Percentiles rank a stretch among this genome's conserved stretches.
phyloP scores from a whole-genome alignment of 2,329 filamentous ascomycete species.

The Reticulascus tulasneorum region DNA sequence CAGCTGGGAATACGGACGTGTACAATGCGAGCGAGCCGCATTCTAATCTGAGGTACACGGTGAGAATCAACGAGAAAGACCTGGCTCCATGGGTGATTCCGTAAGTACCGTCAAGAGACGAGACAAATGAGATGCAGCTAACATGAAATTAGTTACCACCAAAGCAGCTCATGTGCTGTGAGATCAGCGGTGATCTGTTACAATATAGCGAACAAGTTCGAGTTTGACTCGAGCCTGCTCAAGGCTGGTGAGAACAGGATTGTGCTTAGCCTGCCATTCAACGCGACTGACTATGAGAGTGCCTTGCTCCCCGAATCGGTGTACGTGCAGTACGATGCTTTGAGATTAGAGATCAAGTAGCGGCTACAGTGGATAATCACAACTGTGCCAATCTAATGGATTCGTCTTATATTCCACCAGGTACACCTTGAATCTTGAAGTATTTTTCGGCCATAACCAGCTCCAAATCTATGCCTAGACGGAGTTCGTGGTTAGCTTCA shows the following conservation, averaged over 20 bases:
- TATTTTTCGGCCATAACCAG: too few species aligned
- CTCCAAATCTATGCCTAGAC: too few species aligned
- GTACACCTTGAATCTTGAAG: too few species aligned
- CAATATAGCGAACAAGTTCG: slow-evolving; percentile 52
- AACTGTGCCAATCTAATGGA: too few species aligned
- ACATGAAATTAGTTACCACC: slow-evolving; percentile 39
- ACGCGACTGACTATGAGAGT: slow-evolving; percentile 52
- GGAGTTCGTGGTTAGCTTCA: too few species aligned
- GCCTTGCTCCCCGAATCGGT: slow-evolving; percentile 47
- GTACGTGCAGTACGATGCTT: slow-evolving; percentile 60
- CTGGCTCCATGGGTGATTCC: slow-evolving; percentile 50
- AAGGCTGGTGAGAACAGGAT: slow-evolving; percentile 46
- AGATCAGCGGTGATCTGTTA: slow-evolving; percentile 57
- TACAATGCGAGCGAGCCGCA: slow-evolving; percentile 48
- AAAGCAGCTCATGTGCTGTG: slow-evolving; percentile 54
- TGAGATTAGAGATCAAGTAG: slow-evolving; percentile 50
- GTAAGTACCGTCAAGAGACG: slow-evolving; percentile 29
- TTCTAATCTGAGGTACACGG: slow-evolving; percentile 43
- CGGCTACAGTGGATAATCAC: too few species aligned
- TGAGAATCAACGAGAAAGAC: slow-evolving; percentile 29
- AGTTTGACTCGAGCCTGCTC: slow-evolving; percentile 43
- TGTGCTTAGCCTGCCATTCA: slow-evolving; percentile 51
- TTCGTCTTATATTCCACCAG: too few species aligned
- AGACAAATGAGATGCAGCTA: too few species aligned
- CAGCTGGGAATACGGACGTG: slow-evolving; percentile 55